phyloP scores from a whole-genome alignment of 2,329 filamentous ascomycete genomes.

The Fusarium continuum region DNA sequence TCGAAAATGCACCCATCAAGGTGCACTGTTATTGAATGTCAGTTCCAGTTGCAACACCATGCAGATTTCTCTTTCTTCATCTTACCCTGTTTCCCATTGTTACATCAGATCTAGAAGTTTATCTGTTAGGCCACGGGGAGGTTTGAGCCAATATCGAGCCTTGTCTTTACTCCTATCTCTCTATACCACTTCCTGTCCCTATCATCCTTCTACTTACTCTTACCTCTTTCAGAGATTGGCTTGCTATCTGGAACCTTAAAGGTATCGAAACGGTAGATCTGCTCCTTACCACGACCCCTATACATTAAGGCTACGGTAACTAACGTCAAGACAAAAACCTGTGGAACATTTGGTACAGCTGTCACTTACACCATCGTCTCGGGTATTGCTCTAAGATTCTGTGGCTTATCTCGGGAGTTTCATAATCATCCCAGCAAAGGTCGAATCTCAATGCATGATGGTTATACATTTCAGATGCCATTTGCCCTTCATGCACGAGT shows the following conservation, averaged over 20 bases:
- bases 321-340: constrained; percentile 6
- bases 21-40: not conserved
- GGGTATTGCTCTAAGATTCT: constrained; percentile 16
- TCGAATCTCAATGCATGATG: constrained; percentile 17
- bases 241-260: constrained; percentile 15
- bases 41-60: not conserved
- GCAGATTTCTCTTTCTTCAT: not conserved
- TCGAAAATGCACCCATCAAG: not conserved
- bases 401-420: constrained; percentile 32
- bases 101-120: constrained; percentile 15
- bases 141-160: constrained; percentile 4
- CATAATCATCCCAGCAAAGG: constrained; percentile 34
- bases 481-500: constrained; percentile 16
- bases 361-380: constrained; percentile 28
- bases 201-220: constrained; percentile 34
- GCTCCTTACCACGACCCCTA: not conserved
- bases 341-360: constrained; percentile 13
- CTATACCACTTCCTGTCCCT: constrained; percentile 28
- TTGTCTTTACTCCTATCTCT: constrained; percentile 14
- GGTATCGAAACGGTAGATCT: constrained; percentile 22
- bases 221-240: constrained; percentile 7
- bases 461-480: constrained; percentile 23
- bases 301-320: constrained; percentile 2
- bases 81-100: constrained; percentile 4
- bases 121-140: not conserved